Conservation (phyloP, 2,329 filamentous ascomycete genomes). For the Colletotrichum theobromicola region DNA sequence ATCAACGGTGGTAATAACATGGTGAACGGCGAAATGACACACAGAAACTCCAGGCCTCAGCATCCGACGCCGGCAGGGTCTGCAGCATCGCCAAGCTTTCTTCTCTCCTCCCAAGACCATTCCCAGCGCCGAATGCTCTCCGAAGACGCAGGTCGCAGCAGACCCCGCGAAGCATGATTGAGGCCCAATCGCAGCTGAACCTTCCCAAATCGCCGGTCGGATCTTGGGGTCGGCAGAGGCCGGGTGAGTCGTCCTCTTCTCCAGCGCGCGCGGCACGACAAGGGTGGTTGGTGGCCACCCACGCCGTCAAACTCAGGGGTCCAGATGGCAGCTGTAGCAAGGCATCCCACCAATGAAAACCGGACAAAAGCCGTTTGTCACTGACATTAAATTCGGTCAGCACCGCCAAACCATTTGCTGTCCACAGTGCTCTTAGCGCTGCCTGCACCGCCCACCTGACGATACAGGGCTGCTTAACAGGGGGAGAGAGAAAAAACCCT, state of each 20-base stretch:
- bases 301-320: not conserved
- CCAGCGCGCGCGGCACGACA: not conserved
- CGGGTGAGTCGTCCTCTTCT: not conserved
- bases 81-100: not conserved
- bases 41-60: not conserved
- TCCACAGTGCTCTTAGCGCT: not conserved
- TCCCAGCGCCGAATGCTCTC: not conserved
- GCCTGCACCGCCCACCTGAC: not conserved
- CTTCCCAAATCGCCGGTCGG: not conserved
- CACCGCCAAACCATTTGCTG: not conserved
- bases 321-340: not conserved
- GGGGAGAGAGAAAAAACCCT: not conserved
- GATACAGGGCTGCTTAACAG: not conserved
- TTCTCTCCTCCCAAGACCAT: not conserved
- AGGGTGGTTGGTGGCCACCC: not conserved
- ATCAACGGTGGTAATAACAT: not conserved
- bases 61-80: slow-evolving; percentile 11
- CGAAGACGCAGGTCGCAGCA: not conserved
- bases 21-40: not conserved
- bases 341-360: not conserved
- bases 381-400: slow-evolving; percentile 5
- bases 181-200: not conserved
- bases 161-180: not conserved
- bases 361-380: slow-evolving; percentile 7
- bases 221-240: not conserved